A percentile compares a stretch with the other conserved stretches of the same genome.
Conservation (phyloP, 805 yeast genomes). For the Komagataella pastoris region DNA sequence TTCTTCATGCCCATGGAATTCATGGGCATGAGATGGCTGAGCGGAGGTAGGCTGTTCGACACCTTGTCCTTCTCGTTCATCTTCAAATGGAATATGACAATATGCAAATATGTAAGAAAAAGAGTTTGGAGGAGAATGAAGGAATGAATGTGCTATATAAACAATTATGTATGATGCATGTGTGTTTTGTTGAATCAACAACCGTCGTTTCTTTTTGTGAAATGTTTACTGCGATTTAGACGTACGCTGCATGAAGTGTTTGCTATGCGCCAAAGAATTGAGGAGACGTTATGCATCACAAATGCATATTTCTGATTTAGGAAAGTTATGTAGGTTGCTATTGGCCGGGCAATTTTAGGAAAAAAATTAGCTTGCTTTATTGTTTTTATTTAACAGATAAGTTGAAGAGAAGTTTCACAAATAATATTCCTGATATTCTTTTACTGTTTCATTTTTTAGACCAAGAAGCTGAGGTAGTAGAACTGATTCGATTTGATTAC, state of each 20-base stretch:
- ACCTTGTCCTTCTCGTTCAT: background rate
- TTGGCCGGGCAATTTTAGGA: background rate
- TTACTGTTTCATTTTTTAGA: no score
- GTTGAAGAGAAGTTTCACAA: no score
- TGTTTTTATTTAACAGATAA: background rate
- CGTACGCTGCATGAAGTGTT: background rate
- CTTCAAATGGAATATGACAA: background rate
- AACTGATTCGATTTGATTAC: no score
- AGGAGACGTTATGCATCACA: background rate
- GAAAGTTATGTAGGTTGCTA: background rate
- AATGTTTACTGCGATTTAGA: background rate
- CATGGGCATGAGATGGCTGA: background rate
- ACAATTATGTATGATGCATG: background rate
- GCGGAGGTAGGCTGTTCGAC: background rate
- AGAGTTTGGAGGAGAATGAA: background rate
- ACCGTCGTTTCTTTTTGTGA: background rate
- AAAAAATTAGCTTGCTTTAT: no score
- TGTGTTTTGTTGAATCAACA: background rate
- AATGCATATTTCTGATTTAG: background rate
- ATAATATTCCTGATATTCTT: no score
- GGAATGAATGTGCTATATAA: background rate
- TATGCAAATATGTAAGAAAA: background rate
- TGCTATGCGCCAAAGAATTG: background rate
- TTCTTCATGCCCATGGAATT: background rate
- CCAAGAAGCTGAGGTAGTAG: no score